Base-by-base conservation (phyloP, 257 asterid genomes). In the Oldenlandia corymbosa region DNA sequence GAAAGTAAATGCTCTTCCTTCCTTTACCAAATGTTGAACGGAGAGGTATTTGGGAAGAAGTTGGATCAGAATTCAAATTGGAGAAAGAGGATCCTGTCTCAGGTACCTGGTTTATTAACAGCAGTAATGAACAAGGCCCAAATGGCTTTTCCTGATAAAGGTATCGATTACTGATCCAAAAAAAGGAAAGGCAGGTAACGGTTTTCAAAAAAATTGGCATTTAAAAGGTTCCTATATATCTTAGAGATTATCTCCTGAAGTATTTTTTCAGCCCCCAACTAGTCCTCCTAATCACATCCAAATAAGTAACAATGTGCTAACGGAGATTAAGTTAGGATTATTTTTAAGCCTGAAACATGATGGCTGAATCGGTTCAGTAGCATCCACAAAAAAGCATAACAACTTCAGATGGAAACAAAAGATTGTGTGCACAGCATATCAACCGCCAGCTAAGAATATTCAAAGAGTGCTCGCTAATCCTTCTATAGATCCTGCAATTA, bases 381-480 rank as follows among this genome's bases (percentile, higher is more conserved):
- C 87, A 74, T 74, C 80, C 81, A 74, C 71, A 71, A 58, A 67
- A 72, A 74, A 66, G 69, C 75, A 71, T 50, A 71, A 71, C 81
- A 74, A 83, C 96, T 84, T 88, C 91, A 91, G 89, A 88, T 77
- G 92, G 87, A 88, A 88, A 88, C 80, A 82, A 82, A 90, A 90
- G 90, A 85, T 85, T 85, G 78, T 86, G 79, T 81, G 96, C 84
- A 93, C 95, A 93, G 95, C 96, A 84, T 83, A 93, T 93, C 97
- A 93, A 87, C 94, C 99, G 87, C 97, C 99, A 84, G 96, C 90
- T 83, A 88, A 79, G 77, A 85, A 80, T 81, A 90, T 90, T 88
- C 87, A 77, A 85, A 72, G 87, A 86, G 86, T 79, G 95, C 96
- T 83, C 56, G 95, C 88, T 87, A 93, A 87, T 90, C 97, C 97